A percentile compares a stretch with the other conserved stretches of the same genome.
Evolutionary conservation across 208 protist genomes (phyloP).

Genomic region (Trypanosoma scelopori): DNA sequence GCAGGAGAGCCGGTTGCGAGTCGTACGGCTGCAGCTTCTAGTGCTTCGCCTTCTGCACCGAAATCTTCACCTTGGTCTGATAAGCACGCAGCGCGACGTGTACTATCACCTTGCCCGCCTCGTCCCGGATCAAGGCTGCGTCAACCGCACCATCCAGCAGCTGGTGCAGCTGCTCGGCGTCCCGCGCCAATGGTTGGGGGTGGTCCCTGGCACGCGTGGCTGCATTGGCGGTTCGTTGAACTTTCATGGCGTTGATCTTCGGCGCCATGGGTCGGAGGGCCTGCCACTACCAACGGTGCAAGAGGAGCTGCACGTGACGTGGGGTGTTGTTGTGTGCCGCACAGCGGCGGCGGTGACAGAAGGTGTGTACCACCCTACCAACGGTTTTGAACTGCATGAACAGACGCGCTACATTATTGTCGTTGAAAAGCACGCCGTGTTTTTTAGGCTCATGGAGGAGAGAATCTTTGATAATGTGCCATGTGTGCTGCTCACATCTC

Average conservation of each 20-base stretch:
- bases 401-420: slow-evolving; percentile 71
- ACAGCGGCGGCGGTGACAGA: background rate
- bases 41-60: slow-evolving; percentile 46
- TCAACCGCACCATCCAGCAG: slow-evolving; percentile 51
- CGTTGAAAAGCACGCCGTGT: slow-evolving; percentile 87
- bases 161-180: slow-evolving; percentile 43
- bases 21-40: slow-evolving; percentile 35
- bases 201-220: slow-evolving; percentile 69
- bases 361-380: background rate
- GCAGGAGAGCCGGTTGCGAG: slow-evolving; percentile 6
- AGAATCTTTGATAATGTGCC: slow-evolving; percentile 48
- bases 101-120: slow-evolving; percentile 78
- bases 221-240: slow-evolving; percentile 52
- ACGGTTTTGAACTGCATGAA: slow-evolving; percentile 35
- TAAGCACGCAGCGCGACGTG: slow-evolving; percentile 76
- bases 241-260: slow-evolving; percentile 42
- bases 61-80: slow-evolving; percentile 39
- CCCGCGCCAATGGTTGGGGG: slow-evolving; percentile 62
- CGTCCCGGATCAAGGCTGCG: slow-evolving; percentile 46
- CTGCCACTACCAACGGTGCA: slow-evolving; percentile 29
- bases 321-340: background rate
- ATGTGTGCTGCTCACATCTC: slow-evolving; percentile 75
- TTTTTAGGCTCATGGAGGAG: slow-evolving; percentile 65
- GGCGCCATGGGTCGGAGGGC: slow-evolving; percentile 24
- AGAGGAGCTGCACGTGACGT: slow-evolving; percentile 33